Base-by-base conservation (phyloP, 2,329 filamentous ascomycete species). In the Capronia americana region DNA sequence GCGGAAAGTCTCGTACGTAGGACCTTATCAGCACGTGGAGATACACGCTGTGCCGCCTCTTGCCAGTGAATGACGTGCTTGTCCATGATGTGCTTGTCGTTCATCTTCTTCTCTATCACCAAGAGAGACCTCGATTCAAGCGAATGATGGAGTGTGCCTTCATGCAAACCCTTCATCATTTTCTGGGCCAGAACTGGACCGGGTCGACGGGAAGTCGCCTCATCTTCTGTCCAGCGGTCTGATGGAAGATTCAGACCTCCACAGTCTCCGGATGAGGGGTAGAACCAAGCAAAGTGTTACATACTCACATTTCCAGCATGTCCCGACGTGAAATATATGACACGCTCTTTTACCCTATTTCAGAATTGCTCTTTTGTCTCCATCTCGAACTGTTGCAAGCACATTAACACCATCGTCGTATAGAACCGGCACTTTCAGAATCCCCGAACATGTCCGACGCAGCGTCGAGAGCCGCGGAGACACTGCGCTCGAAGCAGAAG, bases 401-500 rank as follows among this genome's bases (percentile, higher is more conserved):
- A 20, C 17, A 7, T 8, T n/a, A 44, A n/a, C 38, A 44, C 7
- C 38, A 6, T 20, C 38, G 38, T 5, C 38, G 14, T n/a, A 17
- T n/a, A 20, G 32, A n/a, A n/a, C 6, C n/a, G 38, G 17, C 38
- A n/a, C 38, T 55, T 4, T 8, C 28, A 30, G 28, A 12, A n/a
- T 17, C 1, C 20, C 12, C 14, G 11, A 51, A 24, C 26, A 72
- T 72, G 70, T 66, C 69, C 12, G 66, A 68, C 56, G 57, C 71
- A 53, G 65, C 64, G 23, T 59, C 26, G 20, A 65, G 48, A 50
- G 71, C 71, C 10, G 69, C 69, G 30, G 61, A 67, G 24, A 64
- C 78, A 41, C 80, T 84, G 58, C 80, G 82, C 70, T 76, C 77
- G 57, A 81, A 79, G 65, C 82, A 84, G 75, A 81, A 80, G 11